Evolutionary conservation across 1,284 basidiomycete genomes (phyloP), one percentile per base, ranked within the genome.

Genomic region (Exobasidium cylindrosporum): DNA sequence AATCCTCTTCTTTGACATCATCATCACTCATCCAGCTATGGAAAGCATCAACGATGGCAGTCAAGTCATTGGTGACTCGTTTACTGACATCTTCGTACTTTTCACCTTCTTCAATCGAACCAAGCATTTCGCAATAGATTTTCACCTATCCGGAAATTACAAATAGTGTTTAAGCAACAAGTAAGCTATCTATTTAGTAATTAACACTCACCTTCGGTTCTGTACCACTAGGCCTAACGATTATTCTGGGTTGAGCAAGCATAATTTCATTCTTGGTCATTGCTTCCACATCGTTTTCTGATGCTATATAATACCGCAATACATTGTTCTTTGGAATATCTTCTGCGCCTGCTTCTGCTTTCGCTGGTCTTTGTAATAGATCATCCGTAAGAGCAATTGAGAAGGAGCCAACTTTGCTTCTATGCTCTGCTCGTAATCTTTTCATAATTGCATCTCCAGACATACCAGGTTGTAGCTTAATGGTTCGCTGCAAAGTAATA

Each of bases 311-410:
- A 65, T 72, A 75, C 3, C 73, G 57, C n/a, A 75, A 54, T 14
- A 75, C 73, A 32, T 75, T 71, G 57, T 74, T 75, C 54, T 63
- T 63, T 11, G 73, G 73, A 46, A 75, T 70, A 46, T 68, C 65
- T 2, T 64, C 55, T 44, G 65, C 70, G 10, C 64, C 63, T 3
- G 61, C 53, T 14, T 67, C 67, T n/a, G 70, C 62, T 24, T 72
- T 66, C 57, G 44, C 64, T 65, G 6, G 63, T 47, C 4, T 63
- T 64, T 24, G 66, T 26, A 13, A 46, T 31, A 75, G 54, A 28
- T 75, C 73, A 40, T 72, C 70, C 4, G 74, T 66, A 45, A 75
- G 50, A 13, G 66, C 69, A 55, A 75, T 65, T 0, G 30, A 3
- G 49, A 62, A 64, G 1, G 31, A 43, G 14, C 44, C 61, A 0